Evolutionary conservation across 192 early-diverging fungal genomes (phyloP).

Genomic region (Chytriomyces confervae): DNA sequence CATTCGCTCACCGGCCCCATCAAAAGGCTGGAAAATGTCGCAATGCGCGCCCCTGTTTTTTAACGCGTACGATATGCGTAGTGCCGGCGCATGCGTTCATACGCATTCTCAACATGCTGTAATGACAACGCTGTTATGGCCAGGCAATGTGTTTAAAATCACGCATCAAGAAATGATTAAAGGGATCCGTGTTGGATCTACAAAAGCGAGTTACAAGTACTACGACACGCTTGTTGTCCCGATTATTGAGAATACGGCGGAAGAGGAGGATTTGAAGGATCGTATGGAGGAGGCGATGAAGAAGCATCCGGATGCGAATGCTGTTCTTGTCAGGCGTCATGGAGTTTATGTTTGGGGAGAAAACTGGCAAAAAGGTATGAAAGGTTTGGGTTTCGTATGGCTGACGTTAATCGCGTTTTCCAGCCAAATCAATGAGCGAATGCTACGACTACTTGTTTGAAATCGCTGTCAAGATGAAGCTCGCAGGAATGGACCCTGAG

Average conservation of each 20-base stretch:
- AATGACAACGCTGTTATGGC: constrained; percentile 85
- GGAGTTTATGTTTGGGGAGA: constrained; percentile 99
- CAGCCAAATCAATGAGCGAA: constrained; percentile 95
- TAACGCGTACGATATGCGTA: constrained; percentile 85
- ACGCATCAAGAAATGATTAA: constrained; percentile 99
- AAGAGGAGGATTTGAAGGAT: constrained; percentile 89
- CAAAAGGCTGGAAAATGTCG: constrained; percentile 71
- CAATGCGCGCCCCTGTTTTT: constrained; percentile 96
- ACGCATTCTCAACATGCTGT: constrained; percentile 97
- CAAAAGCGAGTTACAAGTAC: constrained; percentile 70
- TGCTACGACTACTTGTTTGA: constrained; percentile 99
- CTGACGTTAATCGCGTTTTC: background rate
- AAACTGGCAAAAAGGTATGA: constrained; percentile 86
- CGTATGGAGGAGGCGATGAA: constrained; percentile 88
- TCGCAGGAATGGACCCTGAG: constrained; percentile 79
- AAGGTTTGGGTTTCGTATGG: background rate
- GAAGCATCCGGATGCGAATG: constrained; percentile 86
- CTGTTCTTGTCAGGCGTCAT: constrained; percentile 89
- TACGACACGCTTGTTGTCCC: constrained; percentile 87
- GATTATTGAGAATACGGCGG: constrained; percentile 94
- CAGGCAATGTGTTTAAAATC: constrained; percentile 77
- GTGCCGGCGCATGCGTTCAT: constrained; percentile 92
- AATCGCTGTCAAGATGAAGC: constrained; percentile 92
- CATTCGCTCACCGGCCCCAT: constrained; percentile 70
- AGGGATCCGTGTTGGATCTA: constrained; percentile 82